A percentile compares a stretch with the other conserved stretches of the same genome.
Conservation (phyloP, 192 early-diverging fungal species). For the Backusella circina region DNA sequence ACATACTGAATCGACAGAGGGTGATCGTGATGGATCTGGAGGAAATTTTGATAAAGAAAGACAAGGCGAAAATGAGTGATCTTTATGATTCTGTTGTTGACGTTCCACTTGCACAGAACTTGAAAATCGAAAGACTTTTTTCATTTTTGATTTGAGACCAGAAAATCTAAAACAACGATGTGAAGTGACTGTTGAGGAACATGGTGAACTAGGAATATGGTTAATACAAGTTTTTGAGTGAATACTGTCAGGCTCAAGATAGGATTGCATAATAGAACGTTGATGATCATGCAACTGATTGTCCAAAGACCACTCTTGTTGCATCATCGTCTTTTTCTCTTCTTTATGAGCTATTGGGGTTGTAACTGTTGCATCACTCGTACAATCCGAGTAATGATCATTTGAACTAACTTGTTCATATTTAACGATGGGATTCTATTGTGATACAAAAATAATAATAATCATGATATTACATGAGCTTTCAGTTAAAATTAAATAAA, state of each 20-base stretch:
- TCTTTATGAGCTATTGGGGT: neutral
- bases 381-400: neutral
- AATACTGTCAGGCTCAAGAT: neutral
- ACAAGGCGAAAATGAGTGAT: neutral
- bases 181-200: neutral
- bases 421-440: neutral
- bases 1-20: slow-evolving; percentile 4
- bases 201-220: neutral
- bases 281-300: neutral
- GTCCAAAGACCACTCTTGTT: neutral
- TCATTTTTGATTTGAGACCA: neutral
- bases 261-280: neutral
- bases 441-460: neutral
- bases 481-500: neutral
- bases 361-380: slow-evolving; percentile 3
- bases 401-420: neutral
- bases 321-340: neutral
- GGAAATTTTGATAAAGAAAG: neutral
- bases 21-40: neutral
- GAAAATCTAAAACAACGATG: neutral
- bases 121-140: neutral
- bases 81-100: neutral
- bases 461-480: neutral
- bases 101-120: neutral
- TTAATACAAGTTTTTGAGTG: neutral